Base-by-base conservation (phyloP, 148 eudicot genomes). In the Camellia granthamiana region DNA sequence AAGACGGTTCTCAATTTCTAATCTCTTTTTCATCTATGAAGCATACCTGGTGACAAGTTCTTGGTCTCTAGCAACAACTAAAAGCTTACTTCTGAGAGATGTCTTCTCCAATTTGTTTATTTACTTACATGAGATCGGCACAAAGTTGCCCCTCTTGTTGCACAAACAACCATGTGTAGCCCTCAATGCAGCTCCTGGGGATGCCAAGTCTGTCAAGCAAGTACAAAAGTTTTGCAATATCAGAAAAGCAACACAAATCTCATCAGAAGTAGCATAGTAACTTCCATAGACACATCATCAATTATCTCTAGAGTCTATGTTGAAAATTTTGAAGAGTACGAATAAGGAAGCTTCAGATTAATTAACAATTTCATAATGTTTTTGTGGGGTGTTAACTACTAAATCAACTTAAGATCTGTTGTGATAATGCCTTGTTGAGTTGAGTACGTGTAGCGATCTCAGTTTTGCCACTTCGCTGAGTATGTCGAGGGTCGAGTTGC, bases 141-240 rank as follows among this genome's bases (percentile, higher is more conserved):
- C 88, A 82, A 94, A 94, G 0, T 68, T 79, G 13, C 91, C 97
- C 77, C 84, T 92, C 70, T 88, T 83, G 64, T 92, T 84, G 91
- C 98, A 92, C 70, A 94, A 72, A 94, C 97, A 94, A 7, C 98
- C 98, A 77, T 94, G 98, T n/a, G n/a, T n/a, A n/a, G n/a, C n/a
- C n/a, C n/a, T n/a, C n/a, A n/a, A n/a, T 68, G 98, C 98, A 54
- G 86, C 98, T 5, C 97, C 98, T 71, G 90, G 74, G 5, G 97
- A 92, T 11, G 97, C 97, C 4, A 94, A 94, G 84, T 92, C 98
- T 94, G 91, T 71, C 78, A 46, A 77, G 21, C 64, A 44, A 64
- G 49, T 7, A 16, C 13, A 19, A 80, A 58, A 13, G 58, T 13
- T 60, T 58, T 15, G 21, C 16, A 23, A 23, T 30, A 72, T 67